A percentile compares a stretch with the other conserved stretches of the same genome.
These are phyloP conservation scores for Mucuna pruriens DNA, from an alignment of 306 rosid genomes.

Conservation along the genomic window DNA sequence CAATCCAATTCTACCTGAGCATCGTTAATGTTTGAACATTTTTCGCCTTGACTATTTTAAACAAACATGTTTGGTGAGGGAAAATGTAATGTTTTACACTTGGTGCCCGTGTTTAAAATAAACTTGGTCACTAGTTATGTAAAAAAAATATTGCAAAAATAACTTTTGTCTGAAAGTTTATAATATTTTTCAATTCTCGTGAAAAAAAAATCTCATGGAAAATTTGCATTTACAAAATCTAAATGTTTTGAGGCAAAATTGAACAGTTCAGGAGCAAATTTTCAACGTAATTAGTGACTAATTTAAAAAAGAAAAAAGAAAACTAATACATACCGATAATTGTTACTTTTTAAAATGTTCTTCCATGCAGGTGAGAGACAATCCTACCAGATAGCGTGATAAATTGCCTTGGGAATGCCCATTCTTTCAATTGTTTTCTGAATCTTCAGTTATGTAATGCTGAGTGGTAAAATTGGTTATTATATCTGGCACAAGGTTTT, in stretches of 20 bases:
- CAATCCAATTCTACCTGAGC: too few relatives aligned
- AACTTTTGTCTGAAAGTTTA: neutral
- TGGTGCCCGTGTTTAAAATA: neutral
- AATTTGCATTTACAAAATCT: neutral
- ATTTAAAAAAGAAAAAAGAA: neutral
- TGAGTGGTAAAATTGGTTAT: neutral
- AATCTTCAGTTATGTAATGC: neutral
- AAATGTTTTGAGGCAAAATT: neutral
- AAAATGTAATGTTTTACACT: slow-evolving; percentile 2
- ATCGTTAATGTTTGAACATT: too few relatives aligned
- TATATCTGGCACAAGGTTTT: neutral
- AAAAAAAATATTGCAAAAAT: neutral
- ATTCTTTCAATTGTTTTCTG: neutral
- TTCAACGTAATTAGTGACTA: neutral
- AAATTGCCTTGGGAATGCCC: neutral
- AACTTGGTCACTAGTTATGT: neutral
- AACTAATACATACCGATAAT: neutral
- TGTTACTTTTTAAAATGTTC: neutral
- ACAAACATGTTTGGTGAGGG: too few relatives aligned
- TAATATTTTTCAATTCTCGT: neutral
- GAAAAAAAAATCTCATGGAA: too few relatives aligned
- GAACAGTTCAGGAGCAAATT: neutral
- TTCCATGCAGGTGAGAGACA: neutral
- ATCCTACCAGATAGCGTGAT: neutral
- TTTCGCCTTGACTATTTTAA: too few relatives aligned